Percentiles rank a stretch among this genome's conserved stretches.
Conservation (phyloP, 441 rosid genomes). For the Omphalea diandra region DNA sequence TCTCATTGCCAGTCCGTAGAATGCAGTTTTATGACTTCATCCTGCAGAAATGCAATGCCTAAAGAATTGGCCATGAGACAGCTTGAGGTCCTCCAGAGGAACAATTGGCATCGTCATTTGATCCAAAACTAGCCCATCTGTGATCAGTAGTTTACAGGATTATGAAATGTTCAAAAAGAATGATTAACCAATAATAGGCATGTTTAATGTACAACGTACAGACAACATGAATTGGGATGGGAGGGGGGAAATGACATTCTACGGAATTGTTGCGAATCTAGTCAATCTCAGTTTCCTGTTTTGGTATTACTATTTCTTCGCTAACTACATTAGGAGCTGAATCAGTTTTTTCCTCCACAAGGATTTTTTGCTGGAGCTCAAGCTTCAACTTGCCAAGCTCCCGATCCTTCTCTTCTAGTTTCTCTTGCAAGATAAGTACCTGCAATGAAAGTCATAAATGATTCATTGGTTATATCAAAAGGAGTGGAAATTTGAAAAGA, state of each 20-base stretch:
- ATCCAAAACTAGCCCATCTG: background rate
- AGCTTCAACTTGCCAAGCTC: conserved; percentile 45
- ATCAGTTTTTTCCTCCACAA: conserved; percentile 31
- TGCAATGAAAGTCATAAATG: conserved; percentile 23
- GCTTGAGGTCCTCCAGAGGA: background rate
- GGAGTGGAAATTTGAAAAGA: background rate
- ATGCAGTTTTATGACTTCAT: background rate
- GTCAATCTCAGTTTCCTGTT: conserved; percentile 26
- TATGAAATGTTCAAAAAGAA: conserved; percentile 2
- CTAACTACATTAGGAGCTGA: conserved; percentile 21
- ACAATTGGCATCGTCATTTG: background rate
- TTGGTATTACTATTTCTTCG: conserved; percentile 27
- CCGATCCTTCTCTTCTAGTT: conserved; percentile 59
- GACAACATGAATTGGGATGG: background rate
- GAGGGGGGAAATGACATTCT: conserved; percentile 4
- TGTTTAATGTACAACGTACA: conserved; percentile 40
- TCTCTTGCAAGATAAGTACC: conserved; percentile 75
- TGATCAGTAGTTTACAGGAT: background rate
- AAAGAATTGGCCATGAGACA: background rate
- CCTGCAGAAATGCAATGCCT: background rate
- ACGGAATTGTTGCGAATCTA: conserved; percentile 21
- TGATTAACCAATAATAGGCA: no score
- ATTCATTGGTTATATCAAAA: background rate
- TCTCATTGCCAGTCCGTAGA: no score
- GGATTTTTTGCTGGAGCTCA: conserved; percentile 38